Evolutionary conservation across 129 eudicot genomes (phyloP).

Genomic region (Centaurea solstitialis): DNA sequence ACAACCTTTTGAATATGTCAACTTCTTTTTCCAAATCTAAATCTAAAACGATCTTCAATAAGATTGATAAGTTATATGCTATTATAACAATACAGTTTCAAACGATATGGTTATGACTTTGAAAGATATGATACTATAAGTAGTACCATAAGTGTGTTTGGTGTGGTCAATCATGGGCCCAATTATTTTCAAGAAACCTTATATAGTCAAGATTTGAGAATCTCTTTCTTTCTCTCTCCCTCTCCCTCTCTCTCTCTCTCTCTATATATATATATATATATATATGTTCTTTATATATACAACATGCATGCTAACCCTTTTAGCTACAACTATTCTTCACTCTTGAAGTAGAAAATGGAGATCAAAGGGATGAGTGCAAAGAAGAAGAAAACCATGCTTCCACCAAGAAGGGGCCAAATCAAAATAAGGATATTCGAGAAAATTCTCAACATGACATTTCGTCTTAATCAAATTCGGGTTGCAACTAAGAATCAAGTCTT

Average conservation of each 20-base stretch:
- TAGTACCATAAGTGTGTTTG: not conserved
- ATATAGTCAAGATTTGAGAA: constrained; percentile 18
- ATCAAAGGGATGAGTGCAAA: constrained; percentile 22
- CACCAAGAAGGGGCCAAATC: constrained; percentile 39
- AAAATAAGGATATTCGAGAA: constrained; percentile 25
- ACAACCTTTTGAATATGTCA: not conserved
- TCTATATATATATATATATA: not conserved
- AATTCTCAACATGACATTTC: constrained; percentile 14
- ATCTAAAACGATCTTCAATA: not conserved
- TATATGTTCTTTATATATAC: not conserved
- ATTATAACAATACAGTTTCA: no score
- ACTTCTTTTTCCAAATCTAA: not conserved
- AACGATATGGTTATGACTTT: not conserved
- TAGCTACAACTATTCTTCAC: constrained; percentile 11
- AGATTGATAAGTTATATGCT: not conserved
- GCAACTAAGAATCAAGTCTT: constrained; percentile 15
- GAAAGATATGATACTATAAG: not conserved
- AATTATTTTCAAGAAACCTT: constrained; percentile 5
- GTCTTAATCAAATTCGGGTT: constrained; percentile 11
- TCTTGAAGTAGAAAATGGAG: constrained; percentile 22
- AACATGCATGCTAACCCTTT: not conserved
- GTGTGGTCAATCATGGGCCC: constrained; percentile 15
- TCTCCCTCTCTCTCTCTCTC: not conserved
- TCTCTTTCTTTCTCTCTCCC: constrained; percentile 11
- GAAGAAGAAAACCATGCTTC: constrained; percentile 21